Evolutionary conservation across 2,329 filamentous ascomycete species (phyloP).

Genomic region (Pezicula rhizophila): DNA sequence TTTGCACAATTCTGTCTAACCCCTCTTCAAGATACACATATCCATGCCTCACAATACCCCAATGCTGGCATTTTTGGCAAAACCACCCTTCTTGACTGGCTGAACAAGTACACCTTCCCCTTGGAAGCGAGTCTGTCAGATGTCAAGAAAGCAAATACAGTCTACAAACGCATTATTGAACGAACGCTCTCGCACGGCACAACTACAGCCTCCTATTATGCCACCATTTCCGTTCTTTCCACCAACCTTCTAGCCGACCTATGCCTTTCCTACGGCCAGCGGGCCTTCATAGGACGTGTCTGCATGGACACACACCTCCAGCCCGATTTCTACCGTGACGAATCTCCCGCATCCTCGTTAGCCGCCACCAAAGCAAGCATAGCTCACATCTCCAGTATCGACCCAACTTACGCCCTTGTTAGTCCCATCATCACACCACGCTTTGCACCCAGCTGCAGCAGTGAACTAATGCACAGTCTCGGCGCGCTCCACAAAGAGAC

Average conservation of each 20-base stretch:
- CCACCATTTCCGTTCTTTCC: slow-evolving; percentile 76
- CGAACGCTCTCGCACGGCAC: slow-evolving; percentile 85
- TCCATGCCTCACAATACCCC: slow-evolving; percentile 91
- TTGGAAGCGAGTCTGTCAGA: slow-evolving; percentile 72
- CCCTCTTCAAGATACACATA: slow-evolving; percentile 71
- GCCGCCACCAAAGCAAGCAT: slow-evolving; percentile 53
- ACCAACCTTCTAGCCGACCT: slow-evolving; percentile 90
- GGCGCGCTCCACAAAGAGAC: slow-evolving; percentile 58
- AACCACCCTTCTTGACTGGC: slow-evolving; percentile 86
- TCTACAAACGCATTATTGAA: slow-evolving; percentile 73
- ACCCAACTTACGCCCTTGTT: slow-evolving; percentile 59
- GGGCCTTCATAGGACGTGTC: slow-evolving; percentile 87
- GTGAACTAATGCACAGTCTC: slow-evolving; percentile 54
- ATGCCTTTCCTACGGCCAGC: slow-evolving; percentile 73
- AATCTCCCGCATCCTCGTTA: slow-evolving; percentile 51
- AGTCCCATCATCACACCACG: slow-evolving; percentile 73
- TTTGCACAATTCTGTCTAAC: slow-evolving; percentile 15
- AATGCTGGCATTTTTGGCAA: slow-evolving; percentile 93
- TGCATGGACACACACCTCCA: slow-evolving; percentile 79
- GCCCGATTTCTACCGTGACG: slow-evolving; percentile 76
- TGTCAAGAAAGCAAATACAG: slow-evolving; percentile 54
- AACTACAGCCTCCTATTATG: slow-evolving; percentile 91
- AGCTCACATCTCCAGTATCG: slow-evolving; percentile 58
- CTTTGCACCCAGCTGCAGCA: slow-evolving; percentile 59
- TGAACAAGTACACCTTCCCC: slow-evolving; percentile 91